phyloP scores from a whole-genome alignment of 2,329 filamentous ascomycete genomes.

The Amphichorda felina region DNA sequence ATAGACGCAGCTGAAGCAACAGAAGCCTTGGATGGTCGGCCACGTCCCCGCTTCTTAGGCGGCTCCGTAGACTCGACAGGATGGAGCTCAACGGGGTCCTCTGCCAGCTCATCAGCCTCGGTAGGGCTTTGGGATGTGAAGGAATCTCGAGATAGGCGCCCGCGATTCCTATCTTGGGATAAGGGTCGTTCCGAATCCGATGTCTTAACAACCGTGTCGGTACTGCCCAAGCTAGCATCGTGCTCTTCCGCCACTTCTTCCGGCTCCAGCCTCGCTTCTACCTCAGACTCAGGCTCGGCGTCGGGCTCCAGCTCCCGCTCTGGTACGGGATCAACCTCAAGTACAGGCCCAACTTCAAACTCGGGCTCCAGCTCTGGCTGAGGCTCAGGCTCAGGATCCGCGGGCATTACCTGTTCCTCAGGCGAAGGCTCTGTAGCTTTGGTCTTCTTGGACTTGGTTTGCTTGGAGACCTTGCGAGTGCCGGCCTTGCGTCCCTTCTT shows the following conservation, averaged over 20 bases:
- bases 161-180: conserved; percentile 7
- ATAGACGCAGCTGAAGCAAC: neutral
- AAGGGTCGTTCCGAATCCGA: conserved; percentile 7
- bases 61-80: neutral
- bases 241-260: conserved; percentile 12
- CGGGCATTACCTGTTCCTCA: conserved; percentile 7
- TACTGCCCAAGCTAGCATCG: conserved; percentile 27
- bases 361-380: conserved; percentile 10
- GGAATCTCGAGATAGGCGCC: conserved; percentile 4
- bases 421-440: conserved; percentile 5
- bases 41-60: conserved; percentile 14
- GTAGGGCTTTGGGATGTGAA: too few species aligned
- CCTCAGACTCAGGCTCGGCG: too few species aligned
- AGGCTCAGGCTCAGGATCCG: conserved; percentile 1
- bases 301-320: conserved; percentile 10
- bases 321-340: conserved; percentile 1
- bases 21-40: conserved; percentile 18
- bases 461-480: conserved; percentile 40
- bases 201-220: conserved; percentile 27
- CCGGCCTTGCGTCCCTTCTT: conserved; percentile 44
- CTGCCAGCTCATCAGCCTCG: conserved; percentile 1
- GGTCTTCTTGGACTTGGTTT: conserved; percentile 31
- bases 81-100: conserved; percentile 1
- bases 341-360: too few species aligned
- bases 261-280: neutral